phyloP scores from a whole-genome alignment of 2,329 filamentous ascomycete genomes.

The Chalaropsis ovoidea region DNA sequence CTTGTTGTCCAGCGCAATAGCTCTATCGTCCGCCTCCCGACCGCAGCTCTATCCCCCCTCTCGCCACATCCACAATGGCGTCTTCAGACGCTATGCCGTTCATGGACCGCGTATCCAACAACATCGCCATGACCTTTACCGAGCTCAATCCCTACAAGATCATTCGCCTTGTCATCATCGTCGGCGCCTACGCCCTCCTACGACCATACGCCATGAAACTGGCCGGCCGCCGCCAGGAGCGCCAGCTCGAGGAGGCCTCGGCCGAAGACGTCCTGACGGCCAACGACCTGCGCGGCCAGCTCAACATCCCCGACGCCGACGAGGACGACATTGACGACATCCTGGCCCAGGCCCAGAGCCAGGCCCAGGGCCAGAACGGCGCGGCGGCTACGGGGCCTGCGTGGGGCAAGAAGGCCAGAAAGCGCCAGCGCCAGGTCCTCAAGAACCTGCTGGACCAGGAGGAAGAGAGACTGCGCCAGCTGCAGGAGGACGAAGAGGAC shows the following conservation, averaged over 20 bases:
- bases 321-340: slow-evolving; percentile 34
- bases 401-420: slow-evolving; percentile 27
- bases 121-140: slow-evolving; percentile 41
- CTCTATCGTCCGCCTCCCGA: too few species aligned
- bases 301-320: slow-evolving; percentile 45
- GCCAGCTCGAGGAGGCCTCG: slow-evolving; percentile 51
- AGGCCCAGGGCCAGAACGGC: slow-evolving; percentile 13
- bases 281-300: slow-evolving; percentile 52
- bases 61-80: slow-evolving; percentile 16
- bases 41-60: neutral
- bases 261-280: slow-evolving; percentile 50
- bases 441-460: slow-evolving; percentile 54
- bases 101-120: slow-evolving; percentile 32
- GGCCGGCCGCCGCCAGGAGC: slow-evolving; percentile 53
- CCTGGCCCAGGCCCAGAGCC: slow-evolving; percentile 13
- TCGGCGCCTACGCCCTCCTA: slow-evolving; percentile 62
- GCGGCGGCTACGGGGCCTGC: slow-evolving; percentile 18
- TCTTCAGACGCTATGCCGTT: slow-evolving; percentile 17
- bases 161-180: slow-evolving; percentile 60
- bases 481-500: slow-evolving; percentile 55
- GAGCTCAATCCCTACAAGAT: slow-evolving; percentile 45
- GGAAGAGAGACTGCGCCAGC: slow-evolving; percentile 48
- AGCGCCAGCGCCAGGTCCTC: slow-evolving; percentile 39
- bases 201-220: slow-evolving; percentile 64
- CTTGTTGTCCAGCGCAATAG: neutral